These are phyloP conservation scores for Fremontodendron californicum DNA, from an alignment of 345 rosid genomes.

Conservation along the genomic window DNA sequence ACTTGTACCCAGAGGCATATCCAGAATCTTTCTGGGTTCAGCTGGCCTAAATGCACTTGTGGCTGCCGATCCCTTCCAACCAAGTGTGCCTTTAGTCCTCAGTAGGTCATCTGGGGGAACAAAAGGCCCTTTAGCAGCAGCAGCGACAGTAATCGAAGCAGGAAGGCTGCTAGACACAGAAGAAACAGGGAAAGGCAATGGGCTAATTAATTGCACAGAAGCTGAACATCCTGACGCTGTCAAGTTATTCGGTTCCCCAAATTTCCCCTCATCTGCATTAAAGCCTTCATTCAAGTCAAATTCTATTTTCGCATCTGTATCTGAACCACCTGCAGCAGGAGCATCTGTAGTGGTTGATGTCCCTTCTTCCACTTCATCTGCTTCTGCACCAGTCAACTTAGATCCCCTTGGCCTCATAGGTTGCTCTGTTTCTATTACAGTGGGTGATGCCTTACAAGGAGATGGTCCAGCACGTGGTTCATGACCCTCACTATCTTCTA, in stretches of 20 bases:
- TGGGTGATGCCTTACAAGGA: neutral
- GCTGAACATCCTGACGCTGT: constrained; percentile 33
- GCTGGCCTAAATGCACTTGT: constrained; percentile 98
- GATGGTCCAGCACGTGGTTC: neutral
- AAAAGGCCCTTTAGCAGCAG: constrained; percentile 87
- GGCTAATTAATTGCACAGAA: constrained; percentile 35
- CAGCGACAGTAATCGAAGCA: constrained; percentile 70
- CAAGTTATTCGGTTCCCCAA: constrained; percentile 38
- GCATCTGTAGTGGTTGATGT: constrained; percentile 31
- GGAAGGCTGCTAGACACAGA: constrained; percentile 44
- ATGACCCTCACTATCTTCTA: neutral
- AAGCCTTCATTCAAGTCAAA: constrained; percentile 92
- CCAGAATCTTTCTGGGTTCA: constrained; percentile 69
- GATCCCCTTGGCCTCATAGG: constrained; percentile 27
- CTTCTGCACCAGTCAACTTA: constrained; percentile 29
- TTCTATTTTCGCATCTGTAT: constrained; percentile 52
- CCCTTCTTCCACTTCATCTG: constrained; percentile 45
- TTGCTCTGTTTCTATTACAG: neutral
- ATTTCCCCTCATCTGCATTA: constrained; percentile 50
- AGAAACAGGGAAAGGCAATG: constrained; percentile 39
- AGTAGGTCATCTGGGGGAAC: constrained; percentile 68
- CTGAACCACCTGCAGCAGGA: constrained; percentile 33
- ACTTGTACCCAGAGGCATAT: constrained; percentile 32
- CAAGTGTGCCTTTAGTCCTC: constrained; percentile 59
- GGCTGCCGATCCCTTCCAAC: constrained; percentile 98